Base-by-base conservation (phyloP, 768 basidiomycete species). In the Psilocybe cyanescens region DNA sequence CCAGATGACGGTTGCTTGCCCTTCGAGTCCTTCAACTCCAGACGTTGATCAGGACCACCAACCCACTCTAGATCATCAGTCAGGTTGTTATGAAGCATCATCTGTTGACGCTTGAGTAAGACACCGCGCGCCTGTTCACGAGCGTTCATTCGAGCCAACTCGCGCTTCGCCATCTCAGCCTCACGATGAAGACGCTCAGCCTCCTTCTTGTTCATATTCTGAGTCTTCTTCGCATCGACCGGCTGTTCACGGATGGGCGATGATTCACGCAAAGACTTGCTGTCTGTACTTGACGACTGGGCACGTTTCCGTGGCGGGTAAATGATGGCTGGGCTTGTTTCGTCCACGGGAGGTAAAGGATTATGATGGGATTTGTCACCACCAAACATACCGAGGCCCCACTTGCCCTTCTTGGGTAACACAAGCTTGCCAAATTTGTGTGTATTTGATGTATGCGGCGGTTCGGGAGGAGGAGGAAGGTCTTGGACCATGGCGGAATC, bases 101-200 rank as follows among this genome's bases (percentile, higher is more conserved):
- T 82, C 65, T 89, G 86, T 61, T 85, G 88, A 65, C 93, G 90
- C 79, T 96, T 97, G 69, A 89, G 85, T 88, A 96, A 91, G 75
- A 97, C 95, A 47, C 93, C 94, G 57, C 95, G 86, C 16, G 95
- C 92, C 74, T 95, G 91, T 68, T 97, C 95, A 67, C 88, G 86
- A 63, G 92, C 87, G 70, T 79, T 87, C 68, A 86, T 87, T 72
- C 89, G 86, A 16, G 83, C 86, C 63, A 91, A 81, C 58, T 87
- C 87, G 64, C 94, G 91, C 63, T 90, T 88, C 67, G 92, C 91
- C 69, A 89, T 86, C 79, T 95, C 93, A 17, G 91, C 91, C 74
- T 96, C 94, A 61, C 83, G 85, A 59, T 87, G 86, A 54, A 91
- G 73, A 41, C 90, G 86, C 69, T 91, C 88, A 2, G 89, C 89